These are phyloP conservation scores for Biscogniauxia sp. DNA, from an alignment of 2,329 filamentous ascomycete species.

Conservation along the genomic window DNA sequence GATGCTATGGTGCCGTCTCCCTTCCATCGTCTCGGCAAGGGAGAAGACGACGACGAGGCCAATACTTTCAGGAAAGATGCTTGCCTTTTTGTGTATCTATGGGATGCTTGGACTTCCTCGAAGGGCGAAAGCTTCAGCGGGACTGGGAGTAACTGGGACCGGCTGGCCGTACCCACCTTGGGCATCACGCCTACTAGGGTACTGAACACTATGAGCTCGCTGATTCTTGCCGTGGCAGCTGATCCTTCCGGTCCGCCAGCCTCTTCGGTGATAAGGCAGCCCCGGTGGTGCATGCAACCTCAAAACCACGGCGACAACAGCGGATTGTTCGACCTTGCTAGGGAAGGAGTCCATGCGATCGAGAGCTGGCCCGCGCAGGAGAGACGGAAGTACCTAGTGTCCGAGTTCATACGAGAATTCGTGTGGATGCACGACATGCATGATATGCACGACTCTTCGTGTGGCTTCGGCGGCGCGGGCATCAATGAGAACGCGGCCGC, in stretches of 20 bases:
- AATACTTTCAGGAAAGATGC: conserved; percentile 4
- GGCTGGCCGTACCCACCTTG: neutral
- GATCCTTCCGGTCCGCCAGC: neutral
- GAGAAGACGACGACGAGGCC: neutral
- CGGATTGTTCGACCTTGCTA: conserved; percentile 5
- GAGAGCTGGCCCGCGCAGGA: neutral
- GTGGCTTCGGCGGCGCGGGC: neutral
- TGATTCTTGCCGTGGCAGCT: conserved; percentile 6
- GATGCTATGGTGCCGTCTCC: neutral
- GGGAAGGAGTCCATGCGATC: conserved; percentile 1
- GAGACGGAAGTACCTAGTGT: neutral
- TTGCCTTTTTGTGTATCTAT: conserved; percentile 15
- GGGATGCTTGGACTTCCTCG: conserved; percentile 5
- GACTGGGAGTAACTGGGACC: conserved; percentile 4
- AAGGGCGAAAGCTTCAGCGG: neutral
- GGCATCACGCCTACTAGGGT: conserved; percentile 7
- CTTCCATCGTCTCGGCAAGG: conserved; percentile 1
- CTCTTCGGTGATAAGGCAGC: neutral
- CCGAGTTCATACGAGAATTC: conserved; percentile 13
- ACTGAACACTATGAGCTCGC: conserved; percentile 16
- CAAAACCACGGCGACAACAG: neutral
- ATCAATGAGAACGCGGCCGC: neutral
- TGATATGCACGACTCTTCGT: neutral
- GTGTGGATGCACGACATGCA: conserved; percentile 6
- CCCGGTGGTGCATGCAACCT: neutral